Base-by-base conservation (phyloP, 1,284 basidiomycete genomes). In the Tilletia indica region DNA sequence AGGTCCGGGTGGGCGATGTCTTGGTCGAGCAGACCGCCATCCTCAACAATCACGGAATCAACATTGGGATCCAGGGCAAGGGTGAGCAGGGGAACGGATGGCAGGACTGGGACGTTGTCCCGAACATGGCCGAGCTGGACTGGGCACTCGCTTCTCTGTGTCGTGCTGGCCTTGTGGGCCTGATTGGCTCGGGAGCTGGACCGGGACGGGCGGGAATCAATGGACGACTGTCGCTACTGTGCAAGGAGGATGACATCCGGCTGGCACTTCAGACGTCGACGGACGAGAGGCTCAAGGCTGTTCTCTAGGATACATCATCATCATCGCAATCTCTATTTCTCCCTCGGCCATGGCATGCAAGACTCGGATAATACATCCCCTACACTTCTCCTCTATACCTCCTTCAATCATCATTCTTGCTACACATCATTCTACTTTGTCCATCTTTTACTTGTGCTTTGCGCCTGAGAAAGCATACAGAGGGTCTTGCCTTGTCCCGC, bases 1-100 rank as follows among this genome's bases (percentile, higher is more conserved):
- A 95, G 85, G 90, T 96, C 68, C 89, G 89, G 76, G 93, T 93
- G 91, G 88, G 88, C 21, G 92, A 93, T 75, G 91, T 95, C 12
- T 31, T 71, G 1, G 68, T 51, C 21, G 77, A 82, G 67, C 82
- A 83, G 54, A 34, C 51, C 5, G 77, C 74, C 31, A 73, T 82
- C 19, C 79, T 76, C 68, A 66, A 75, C 0, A 76, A 76, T 72
- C 82, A 80, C 58, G 73, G 54, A 66, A 73, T 78, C 61, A 36
- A 45, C 63, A 14, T 49, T 31, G 38, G 58, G 36, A 42, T 47
- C 3, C 36, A 56, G 16, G 36, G 61, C 21, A 69, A 67, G 38
- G 36, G 16, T 11, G 19, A 39, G 21, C 25, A 67, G 25, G 49
- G 56, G 39, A 51, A 31, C 31, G 68, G 54, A n/a, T 64, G 36